Evolutionary conservation across 208 protist species (phyloP).

Genomic region (Leishmania major): DNA sequence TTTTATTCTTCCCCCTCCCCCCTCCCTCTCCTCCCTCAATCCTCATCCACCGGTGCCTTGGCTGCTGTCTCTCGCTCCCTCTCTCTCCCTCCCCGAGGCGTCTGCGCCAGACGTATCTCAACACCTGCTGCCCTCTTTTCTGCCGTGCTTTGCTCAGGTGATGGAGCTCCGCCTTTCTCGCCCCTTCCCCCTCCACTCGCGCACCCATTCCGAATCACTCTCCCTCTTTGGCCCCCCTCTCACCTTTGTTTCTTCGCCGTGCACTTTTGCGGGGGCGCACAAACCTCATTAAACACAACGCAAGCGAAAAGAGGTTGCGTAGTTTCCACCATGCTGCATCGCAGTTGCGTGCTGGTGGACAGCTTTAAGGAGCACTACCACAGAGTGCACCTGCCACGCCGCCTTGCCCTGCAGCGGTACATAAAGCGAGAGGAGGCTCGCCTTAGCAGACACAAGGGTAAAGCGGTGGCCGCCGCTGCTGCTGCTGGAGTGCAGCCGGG

Average conservation of each 20-base stretch:
- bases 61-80: background rate
- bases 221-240: background rate
- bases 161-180: background rate
- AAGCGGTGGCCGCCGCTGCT: constrained; percentile 6
- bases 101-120: background rate
- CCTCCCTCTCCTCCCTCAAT: background rate
- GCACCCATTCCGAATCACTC: background rate
- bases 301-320: no score
- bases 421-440: constrained; percentile 51
- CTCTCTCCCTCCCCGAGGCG: background rate
- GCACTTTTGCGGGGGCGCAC: background rate
- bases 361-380: constrained; percentile 92
- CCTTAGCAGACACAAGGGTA: constrained; percentile 25
- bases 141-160: background rate
- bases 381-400: constrained; percentile 82
- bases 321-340: constrained; percentile 55
- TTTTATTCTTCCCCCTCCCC: background rate
- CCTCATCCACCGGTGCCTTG: background rate
- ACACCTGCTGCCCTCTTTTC: background rate
- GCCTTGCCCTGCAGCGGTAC: constrained; percentile 80
- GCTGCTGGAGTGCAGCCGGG: constrained; percentile 14
- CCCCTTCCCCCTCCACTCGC: background rate
- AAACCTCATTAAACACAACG: background rate
- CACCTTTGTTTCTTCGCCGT: background rate
- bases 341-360: constrained; percentile 50